These are phyloP conservation scores for Xylariaceae sp. DNA, from an alignment of 2,329 filamentous ascomycete genomes.

Conservation along the genomic window DNA sequence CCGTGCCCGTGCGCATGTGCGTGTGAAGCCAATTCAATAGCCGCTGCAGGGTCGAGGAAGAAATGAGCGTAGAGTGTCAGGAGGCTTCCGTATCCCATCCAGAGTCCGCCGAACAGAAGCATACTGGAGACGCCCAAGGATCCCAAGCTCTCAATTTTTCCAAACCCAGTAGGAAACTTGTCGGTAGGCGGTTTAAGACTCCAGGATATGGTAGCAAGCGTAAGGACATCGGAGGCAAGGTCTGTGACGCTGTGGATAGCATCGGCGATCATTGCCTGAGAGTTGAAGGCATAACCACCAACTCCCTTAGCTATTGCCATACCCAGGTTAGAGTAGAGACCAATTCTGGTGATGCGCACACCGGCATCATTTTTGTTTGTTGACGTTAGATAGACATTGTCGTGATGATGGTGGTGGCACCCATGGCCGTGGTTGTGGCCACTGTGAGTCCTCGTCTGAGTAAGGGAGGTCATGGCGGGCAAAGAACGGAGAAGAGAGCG, in stretches of 20 bases:
- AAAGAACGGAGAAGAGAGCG: slow-evolving; percentile 19
- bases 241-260: slow-evolving; percentile 96
- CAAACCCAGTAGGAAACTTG: slow-evolving; percentile 88
- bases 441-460: slow-evolving; percentile 57
- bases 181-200: slow-evolving; percentile 84
- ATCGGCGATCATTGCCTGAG: slow-evolving; percentile 90
- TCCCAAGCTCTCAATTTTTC: slow-evolving; percentile 96
- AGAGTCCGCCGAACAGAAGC: slow-evolving; percentile 84
- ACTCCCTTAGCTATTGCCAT: slow-evolving; percentile 95
- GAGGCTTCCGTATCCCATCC: slow-evolving; percentile 85
- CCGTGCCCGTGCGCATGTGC: slow-evolving; percentile 69
- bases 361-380: slow-evolving; percentile 89
- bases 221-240: slow-evolving; percentile 92
- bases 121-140: slow-evolving; percentile 92
- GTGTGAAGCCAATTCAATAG: slow-evolving; percentile 60
- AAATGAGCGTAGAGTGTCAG: slow-evolving; percentile 75
- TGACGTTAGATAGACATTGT: slow-evolving; percentile 83
- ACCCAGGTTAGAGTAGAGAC: slow-evolving; percentile 84
- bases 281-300: slow-evolving; percentile 94
- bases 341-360: slow-evolving; percentile 90
- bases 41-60: slow-evolving; percentile 67
- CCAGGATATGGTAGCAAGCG: slow-evolving; percentile 92
- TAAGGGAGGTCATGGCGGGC: slow-evolving; percentile 44
- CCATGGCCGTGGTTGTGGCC: slow-evolving; percentile 63
- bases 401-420: slow-evolving; percentile 80